Conservation (phyloP, 495 filamentous ascomycete genomes). For the Talaromyces trachyspermus region DNA sequence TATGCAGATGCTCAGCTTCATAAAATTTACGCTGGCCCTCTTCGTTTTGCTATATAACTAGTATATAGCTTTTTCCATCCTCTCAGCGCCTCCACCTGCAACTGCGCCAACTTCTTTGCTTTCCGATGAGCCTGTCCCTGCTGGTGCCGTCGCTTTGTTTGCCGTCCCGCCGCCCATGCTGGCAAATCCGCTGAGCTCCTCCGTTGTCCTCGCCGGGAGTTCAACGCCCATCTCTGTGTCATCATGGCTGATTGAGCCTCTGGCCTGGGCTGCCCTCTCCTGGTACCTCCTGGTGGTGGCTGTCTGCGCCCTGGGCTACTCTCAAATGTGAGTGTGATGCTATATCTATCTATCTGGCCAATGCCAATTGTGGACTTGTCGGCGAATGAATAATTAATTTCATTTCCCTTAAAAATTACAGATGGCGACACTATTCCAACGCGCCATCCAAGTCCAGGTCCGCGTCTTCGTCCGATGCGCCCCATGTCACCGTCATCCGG, state of each 20-base stretch:
- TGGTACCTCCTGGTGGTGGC: slow-evolving; percentile 51
- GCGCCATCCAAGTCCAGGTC: slow-evolving; percentile 20
- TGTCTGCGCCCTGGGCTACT: slow-evolving; percentile 52
- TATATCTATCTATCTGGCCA: background rate
- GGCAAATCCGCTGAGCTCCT: slow-evolving; percentile 6
- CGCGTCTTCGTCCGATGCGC: slow-evolving; percentile 7
- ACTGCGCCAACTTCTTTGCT: background rate
- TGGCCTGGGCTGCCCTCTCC: slow-evolving; percentile 46
- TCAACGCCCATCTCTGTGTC: slow-evolving; percentile 92
- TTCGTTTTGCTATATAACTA: too few relatives aligned
- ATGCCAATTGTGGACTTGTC: slow-evolving; percentile 1
- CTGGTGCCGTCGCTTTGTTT: too few relatives aligned
- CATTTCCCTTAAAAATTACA: slow-evolving; percentile 19
- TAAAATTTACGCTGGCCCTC: too few relatives aligned
- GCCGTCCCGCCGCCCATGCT: slow-evolving; percentile 9
- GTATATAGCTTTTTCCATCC: background rate
- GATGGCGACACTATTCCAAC: slow-evolving; percentile 39
- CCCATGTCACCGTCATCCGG: slow-evolving; percentile 54
- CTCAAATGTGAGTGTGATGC: slow-evolving; percentile 46
- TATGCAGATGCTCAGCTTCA: too few relatives aligned
- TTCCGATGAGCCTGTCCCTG: too few relatives aligned
- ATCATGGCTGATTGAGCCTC: slow-evolving; percentile 6
- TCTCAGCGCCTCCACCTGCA: background rate
- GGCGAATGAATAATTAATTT: too few relatives aligned
- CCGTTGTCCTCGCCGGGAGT: slow-evolving; percentile 45